Evolutionary conservation across 768 basidiomycete genomes (phyloP), one percentile per base, ranked within the genome.

Genomic region (Mrakia frigida): DNA sequence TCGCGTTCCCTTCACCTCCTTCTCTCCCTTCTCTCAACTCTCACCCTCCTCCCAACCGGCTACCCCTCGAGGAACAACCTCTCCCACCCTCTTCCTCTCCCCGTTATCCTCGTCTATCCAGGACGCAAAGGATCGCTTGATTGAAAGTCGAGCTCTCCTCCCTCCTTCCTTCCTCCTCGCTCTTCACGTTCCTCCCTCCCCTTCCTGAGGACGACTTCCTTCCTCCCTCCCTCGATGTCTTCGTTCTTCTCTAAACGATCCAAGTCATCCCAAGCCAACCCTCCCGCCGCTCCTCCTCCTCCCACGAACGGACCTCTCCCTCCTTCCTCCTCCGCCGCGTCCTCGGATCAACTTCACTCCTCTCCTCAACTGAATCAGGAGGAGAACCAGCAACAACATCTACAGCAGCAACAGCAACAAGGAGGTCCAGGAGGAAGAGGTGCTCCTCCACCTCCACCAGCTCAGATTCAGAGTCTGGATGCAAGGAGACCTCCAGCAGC

Each of bases 371-470:
- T 18, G 6, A 16, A 13, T 37, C 68, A 73, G 56, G 76, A 73
- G 71, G 59, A 73, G 59, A 41, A 59, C 73, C 76, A 61, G 63
- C n/a, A 77, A 69, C 72, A 46, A 63, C 63, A 41, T n/a, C n/a
- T n/a, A 56, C 70, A 43, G 37, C 52, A 52, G 35, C 65, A 68
- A 50, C 70, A 61, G 28, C 21, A 33, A 23, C 33, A 68, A 63
- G 50, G 39, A 43, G 59, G 73, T 35, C 43, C 63, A 11, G 60
- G n/a, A 35, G 52, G 50, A 5, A 33, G 31, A 31, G 73, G 63
- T 10, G 52, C 67, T 41, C 74, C 74, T 23, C 67, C 67, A 28
- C 74, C 74, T 35, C 67, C 50, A 10, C 60, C 73, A 0, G 63
- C 63, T 35, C 63, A 68, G 74, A 37, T 56, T 23, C 60, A 37